Evolutionary conservation across 164 flowering plant species (phyloP).

Genomic region (Magnolia sinica): DNA sequence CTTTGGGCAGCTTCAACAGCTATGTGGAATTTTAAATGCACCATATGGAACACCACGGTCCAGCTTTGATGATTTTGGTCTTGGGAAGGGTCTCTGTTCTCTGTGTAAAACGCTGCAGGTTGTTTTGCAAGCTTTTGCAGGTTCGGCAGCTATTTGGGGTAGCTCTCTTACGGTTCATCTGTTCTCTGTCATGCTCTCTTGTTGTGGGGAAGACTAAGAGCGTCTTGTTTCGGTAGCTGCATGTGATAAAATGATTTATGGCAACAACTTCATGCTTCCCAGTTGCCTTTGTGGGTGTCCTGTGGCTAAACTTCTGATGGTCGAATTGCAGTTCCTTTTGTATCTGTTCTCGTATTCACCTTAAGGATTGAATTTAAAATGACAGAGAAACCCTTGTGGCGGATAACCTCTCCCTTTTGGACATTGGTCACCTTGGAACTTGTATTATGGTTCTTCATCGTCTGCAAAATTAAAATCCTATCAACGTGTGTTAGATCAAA

Average conservation of each 20-base stretch:
- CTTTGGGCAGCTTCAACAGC: slow-evolving; percentile 22
- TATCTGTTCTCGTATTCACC: slow-evolving; percentile 1
- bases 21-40: not conserved
- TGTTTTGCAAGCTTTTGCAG: slow-evolving; percentile 8
- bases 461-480: not conserved
- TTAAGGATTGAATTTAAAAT: not conserved
- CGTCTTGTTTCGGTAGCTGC: not conserved
- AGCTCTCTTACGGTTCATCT: not conserved
- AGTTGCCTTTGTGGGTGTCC: not conserved
- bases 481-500: not conserved
- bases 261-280: not conserved
- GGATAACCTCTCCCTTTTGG: not conserved
- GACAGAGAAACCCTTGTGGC: not conserved
- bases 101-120: slow-evolving; percentile 14
- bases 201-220: not conserved
- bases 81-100: slow-evolving; percentile 14
- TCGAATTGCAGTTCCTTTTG: not conserved
- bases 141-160: slow-evolving; percentile 6
- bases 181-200: not conserved
- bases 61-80: slow-evolving; percentile 12
- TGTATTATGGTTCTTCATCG: not conserved
- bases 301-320: not conserved
- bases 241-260: slow-evolving; percentile 1
- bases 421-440: not conserved
- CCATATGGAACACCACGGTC: slow-evolving; percentile 8